phyloP scores from a whole-genome alignment of 202 grass and related monocot genomes.

The Bolboschoenoplectus hybrid region DNA sequence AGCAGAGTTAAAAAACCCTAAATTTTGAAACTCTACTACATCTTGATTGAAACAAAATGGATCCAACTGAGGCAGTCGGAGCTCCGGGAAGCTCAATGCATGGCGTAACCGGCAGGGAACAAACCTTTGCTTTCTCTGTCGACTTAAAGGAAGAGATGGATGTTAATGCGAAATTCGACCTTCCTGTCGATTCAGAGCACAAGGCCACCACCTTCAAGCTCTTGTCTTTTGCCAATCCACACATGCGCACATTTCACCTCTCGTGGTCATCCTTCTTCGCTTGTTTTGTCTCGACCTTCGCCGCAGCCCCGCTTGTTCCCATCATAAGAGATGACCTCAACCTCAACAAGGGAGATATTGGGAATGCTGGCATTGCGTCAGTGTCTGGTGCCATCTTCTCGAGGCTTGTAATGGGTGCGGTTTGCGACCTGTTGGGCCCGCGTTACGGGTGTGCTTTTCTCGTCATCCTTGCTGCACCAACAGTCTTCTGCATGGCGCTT shows the following conservation, averaged over 20 bases:
- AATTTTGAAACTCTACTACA: neutral
- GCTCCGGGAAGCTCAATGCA: conserved; percentile 60
- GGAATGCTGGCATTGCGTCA: conserved; percentile 73
- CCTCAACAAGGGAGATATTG: conserved; percentile 73
- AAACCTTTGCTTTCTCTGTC: conserved; percentile 47
- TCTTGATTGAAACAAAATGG: neutral
- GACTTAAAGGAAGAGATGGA: neutral
- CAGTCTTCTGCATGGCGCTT: conserved; percentile 75
- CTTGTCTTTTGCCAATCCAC: conserved; percentile 64
- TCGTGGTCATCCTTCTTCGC: conserved; percentile 79
- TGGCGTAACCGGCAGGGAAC: conserved; percentile 49
- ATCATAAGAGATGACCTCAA: conserved; percentile 77
- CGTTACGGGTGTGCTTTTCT: conserved; percentile 78
- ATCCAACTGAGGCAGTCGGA: neutral
- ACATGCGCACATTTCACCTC: conserved; percentile 85
- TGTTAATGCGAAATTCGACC: conserved; percentile 42
- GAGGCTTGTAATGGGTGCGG: conserved; percentile 67
- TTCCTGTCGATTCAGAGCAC: conserved; percentile 85
- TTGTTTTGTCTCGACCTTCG: conserved; percentile 85
- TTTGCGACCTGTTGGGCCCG: conserved; percentile 67
- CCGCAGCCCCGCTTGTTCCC: conserved; percentile 69
- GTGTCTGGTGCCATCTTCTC: conserved; percentile 84
- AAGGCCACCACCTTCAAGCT: conserved; percentile 69
- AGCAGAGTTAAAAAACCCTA: neutral
- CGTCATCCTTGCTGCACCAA: conserved; percentile 65